Conservation (phyloP, 768 basidiomycete genomes). For the Nevesoporus exiguus region DNA sequence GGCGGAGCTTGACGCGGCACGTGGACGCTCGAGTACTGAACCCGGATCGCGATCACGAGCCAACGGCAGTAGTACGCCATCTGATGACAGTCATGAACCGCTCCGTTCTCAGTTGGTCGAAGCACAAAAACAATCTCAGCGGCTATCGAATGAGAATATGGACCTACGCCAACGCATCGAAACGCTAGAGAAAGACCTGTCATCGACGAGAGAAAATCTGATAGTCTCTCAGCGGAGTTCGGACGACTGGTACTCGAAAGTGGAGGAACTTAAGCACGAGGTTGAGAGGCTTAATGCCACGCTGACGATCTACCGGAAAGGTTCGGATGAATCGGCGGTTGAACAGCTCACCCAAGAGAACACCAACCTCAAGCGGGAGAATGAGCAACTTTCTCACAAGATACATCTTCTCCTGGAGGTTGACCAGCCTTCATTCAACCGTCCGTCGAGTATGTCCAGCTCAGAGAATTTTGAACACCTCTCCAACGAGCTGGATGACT, state of each 20-base stretch:
- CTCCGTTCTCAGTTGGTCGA: slow-evolving; percentile 73
- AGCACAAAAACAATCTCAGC: slow-evolving; percentile 71
- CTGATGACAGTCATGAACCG: slow-evolving; percentile 64
- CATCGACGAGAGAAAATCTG: slow-evolving; percentile 65
- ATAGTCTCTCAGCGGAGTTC: slow-evolving; percentile 73
- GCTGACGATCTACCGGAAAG: slow-evolving; percentile 68
- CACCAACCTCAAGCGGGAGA: slow-evolving; percentile 72
- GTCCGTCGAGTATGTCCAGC: slow-evolving; percentile 72
- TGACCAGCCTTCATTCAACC: slow-evolving; percentile 71
- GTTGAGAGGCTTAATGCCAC: slow-evolving; percentile 73
- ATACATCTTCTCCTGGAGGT: slow-evolving; percentile 86
- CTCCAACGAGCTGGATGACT: slow-evolving; percentile 78
- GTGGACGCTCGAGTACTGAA: slow-evolving; percentile 56
- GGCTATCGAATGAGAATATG: slow-evolving; percentile 68
- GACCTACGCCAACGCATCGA: slow-evolving; percentile 74
- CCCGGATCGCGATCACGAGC: slow-evolving; percentile 47
- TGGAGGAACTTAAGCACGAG: slow-evolving; percentile 79
- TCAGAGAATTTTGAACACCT: slow-evolving; percentile 83
- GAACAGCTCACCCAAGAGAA: slow-evolving; percentile 86
- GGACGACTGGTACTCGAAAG: slow-evolving; percentile 69
- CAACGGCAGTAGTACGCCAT: slow-evolving; percentile 79
- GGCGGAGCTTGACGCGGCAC: slow-evolving; percentile 71
- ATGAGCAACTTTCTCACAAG: slow-evolving; percentile 88
- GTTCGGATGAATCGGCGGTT: slow-evolving; percentile 69
- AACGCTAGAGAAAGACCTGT: slow-evolving; percentile 70